phyloP scores from a whole-genome alignment of 441 rosid species.

The Syzygium malaccense region DNA sequence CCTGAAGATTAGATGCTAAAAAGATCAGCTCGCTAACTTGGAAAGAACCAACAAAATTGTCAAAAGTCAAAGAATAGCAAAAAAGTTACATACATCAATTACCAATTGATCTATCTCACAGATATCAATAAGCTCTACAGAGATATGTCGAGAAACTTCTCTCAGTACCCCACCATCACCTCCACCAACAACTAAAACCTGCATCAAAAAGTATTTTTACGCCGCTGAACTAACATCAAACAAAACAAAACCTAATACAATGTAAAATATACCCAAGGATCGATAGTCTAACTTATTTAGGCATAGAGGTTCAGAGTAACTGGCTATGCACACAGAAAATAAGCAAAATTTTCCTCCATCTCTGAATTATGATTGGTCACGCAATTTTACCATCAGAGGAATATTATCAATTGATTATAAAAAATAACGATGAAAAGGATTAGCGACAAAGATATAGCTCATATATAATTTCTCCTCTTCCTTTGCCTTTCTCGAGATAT shows the following conservation, averaged over 20 bases:
- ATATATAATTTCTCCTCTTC: background rate
- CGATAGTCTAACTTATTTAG: background rate
- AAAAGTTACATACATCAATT: slow-evolving; percentile 65
- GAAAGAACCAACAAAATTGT: background rate
- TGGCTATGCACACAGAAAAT: background rate
- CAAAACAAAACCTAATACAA: background rate
- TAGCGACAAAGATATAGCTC: background rate
- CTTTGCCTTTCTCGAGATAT: background rate
- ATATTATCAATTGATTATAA: background rate
- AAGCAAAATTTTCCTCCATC: background rate
- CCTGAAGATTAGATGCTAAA: slow-evolving; percentile 30
- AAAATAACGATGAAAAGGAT: background rate
- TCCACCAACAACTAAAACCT: slow-evolving; percentile 99
- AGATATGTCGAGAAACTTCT: slow-evolving; percentile 84
- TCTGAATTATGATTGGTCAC: background rate
- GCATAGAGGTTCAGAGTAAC: background rate
- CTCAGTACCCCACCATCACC: slow-evolving; percentile 98
- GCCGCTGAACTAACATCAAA: background rate
- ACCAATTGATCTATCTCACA: slow-evolving; percentile 98
- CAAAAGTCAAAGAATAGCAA: background rate
- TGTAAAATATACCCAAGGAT: background rate
- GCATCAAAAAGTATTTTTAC: slow-evolving; percentile 2
- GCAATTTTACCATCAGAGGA: background rate
- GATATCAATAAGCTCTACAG: slow-evolving; percentile 83
- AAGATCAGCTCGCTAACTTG: background rate